Base-by-base conservation (phyloP, 768 basidiomycete genomes). In the Hebeloma cylindrosporum region DNA sequence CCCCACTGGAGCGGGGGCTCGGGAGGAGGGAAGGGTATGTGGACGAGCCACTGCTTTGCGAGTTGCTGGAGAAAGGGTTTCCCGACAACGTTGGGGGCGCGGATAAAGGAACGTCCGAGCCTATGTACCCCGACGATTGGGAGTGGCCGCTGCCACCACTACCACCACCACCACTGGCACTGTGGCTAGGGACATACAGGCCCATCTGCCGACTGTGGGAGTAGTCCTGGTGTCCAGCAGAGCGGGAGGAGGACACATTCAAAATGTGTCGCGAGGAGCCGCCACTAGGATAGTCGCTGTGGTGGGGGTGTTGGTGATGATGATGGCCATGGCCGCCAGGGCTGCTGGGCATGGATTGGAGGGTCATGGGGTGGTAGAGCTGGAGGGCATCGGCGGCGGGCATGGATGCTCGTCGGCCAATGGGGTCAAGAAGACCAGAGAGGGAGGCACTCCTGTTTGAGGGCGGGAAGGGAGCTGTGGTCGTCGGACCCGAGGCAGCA, bases 351-450 rank as follows among this genome's bases (percentile, higher is more conserved):
- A 77, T 67, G 17, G 82, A 80, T 61, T 86, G 85, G 17, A 88
- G 75, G 6, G 83, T 80, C 78, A 88, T 81, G 9, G 88, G 87
- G 55, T 85, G 84, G 61, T 87, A 89, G 29, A 90, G 72, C 58
- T 86, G 84, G 20, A 89, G 68, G 48, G 76, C 72, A 53, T 88
- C 86, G 16, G 83, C 73, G 52, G 65, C 65, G 14, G 85, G 81
- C 68, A 88, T 79, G 2, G 84, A 79, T 2, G 83, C 70, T 17
- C 87, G 78, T 22, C 86, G 77, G 28, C 69, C 70, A 32, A 72
- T 62, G 44, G 69, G 63, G 60, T 76, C 60, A 47, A 71, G 49
- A 54, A 72, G 58, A 25, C 65, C 71, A 16, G 67, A 66, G 34
- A 75, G 62, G 2, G 75, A 71, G 22, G 72, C 44, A 52, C 67